These are phyloP conservation scores for Rhynchosporium agropyri DNA, from an alignment of 2,329 filamentous ascomycete genomes.

Conservation along the genomic window DNA sequence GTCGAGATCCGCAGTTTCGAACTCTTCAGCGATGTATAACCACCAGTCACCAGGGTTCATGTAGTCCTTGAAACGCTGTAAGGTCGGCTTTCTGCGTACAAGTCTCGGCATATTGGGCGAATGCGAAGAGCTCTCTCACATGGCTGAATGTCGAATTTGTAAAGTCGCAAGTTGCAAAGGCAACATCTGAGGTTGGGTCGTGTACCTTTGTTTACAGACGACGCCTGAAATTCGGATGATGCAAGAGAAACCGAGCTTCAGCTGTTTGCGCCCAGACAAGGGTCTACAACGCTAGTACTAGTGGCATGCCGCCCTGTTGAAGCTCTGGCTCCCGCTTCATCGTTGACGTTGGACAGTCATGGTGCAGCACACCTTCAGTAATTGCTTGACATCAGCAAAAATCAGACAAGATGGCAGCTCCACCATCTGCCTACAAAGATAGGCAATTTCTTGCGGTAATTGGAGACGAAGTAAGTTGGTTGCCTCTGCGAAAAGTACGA, in stretches of 20 bases:
- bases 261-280: constrained; percentile 16
- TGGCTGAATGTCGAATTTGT: constrained; percentile 36
- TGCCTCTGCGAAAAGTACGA: neutral
- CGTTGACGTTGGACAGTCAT: neutral
- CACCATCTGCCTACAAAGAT: constrained; percentile 69
- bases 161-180: constrained; percentile 11
- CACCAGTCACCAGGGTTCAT: constrained; percentile 88
- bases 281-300: constrained; percentile 21
- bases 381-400: constrained; percentile 2
- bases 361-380: constrained; percentile 11
- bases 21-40: constrained; percentile 88
- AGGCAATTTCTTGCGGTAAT: constrained; percentile 97
- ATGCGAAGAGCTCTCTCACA: constrained; percentile 41
- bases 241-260: neutral
- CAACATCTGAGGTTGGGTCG: constrained; percentile 8
- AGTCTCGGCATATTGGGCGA: constrained; percentile 67
- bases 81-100: constrained; percentile 77
- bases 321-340: neutral
- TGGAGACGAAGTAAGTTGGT: constrained; percentile 77
- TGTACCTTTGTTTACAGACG: constrained; percentile 32
- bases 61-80: constrained; percentile 77
- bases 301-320: constrained; percentile 25
- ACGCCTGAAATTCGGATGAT: constrained; percentile 15
- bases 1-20: constrained; percentile 90
- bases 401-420: constrained; percentile 57